phyloP scores from a whole-genome alignment of 2,329 filamentous ascomycete species.

The Phyllosticta paracitricarpa region DNA sequence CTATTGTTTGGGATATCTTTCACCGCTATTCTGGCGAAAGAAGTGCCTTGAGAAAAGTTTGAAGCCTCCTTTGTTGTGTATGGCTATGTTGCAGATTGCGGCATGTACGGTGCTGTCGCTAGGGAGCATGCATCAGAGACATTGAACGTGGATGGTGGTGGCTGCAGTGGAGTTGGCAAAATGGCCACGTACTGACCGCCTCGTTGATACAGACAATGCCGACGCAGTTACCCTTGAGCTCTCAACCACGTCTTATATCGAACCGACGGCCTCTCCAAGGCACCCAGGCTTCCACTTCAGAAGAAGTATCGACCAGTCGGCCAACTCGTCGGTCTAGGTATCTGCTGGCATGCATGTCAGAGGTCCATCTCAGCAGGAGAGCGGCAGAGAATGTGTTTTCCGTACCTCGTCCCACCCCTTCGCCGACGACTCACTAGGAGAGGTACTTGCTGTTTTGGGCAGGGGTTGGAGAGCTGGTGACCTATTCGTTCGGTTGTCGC shows the following conservation, averaged over 20 bases:
- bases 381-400: background rate
- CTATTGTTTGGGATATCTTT: background rate
- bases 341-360: slow-evolving; percentile 9
- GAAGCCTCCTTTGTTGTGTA: slow-evolving; percentile 6
- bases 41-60: background rate
- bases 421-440: background rate
- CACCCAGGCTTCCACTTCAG: background rate
- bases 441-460: background rate
- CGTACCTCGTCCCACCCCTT: slow-evolving; percentile 2
- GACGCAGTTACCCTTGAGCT: background rate
- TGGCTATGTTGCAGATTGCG: background rate
- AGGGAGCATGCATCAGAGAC: slow-evolving; percentile 9
- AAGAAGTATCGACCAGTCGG: background rate
- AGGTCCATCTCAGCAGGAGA: background rate
- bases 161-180: background rate
- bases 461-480: background rate
- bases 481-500: background rate
- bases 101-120: background rate
- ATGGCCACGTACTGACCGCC: slow-evolving; percentile 9
- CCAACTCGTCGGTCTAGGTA: background rate
- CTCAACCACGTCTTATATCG: background rate
- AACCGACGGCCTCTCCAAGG: background rate
- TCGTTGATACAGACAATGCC: background rate
- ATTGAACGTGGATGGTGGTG: slow-evolving; percentile 8
- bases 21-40: background rate